Conservation (phyloP, 2,329 filamentous ascomycete genomes). For the Fusarium annulatum region DNA sequence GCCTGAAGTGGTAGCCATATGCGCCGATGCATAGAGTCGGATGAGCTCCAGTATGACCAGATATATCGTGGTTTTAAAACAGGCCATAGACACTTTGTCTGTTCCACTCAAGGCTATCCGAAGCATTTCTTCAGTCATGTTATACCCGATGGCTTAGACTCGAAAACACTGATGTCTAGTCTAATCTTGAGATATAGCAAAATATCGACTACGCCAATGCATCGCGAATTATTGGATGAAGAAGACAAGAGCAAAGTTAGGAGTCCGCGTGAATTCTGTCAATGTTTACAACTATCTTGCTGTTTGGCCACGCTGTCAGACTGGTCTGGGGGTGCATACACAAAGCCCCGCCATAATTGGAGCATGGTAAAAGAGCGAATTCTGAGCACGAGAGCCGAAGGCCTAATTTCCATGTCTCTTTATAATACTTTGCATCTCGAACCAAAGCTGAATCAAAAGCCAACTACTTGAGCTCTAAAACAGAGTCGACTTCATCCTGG, state of each 20-base stretch:
- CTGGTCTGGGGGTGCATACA: not conserved
- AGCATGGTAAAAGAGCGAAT: too few species aligned
- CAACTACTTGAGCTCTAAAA: not conserved
- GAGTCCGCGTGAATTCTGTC: rapidly evolving
- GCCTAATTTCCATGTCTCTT: not conserved
- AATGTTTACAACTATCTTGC: too few species aligned
- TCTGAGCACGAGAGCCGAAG: not conserved
- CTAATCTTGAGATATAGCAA: rapidly evolving
- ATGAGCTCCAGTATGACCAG: not conserved
- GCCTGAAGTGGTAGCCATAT: not conserved
- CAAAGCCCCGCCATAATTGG: not conserved
- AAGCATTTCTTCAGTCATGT: too few species aligned
- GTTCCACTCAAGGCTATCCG: not conserved
- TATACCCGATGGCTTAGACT: not conserved
- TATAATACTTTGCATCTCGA: too few species aligned
- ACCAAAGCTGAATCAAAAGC: not conserved
- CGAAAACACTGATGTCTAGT: not conserved
- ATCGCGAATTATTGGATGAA: rapidly evolving
- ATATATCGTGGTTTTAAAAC: not conserved
- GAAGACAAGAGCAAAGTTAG: rapidly evolving
- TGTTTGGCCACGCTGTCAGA: not conserved
- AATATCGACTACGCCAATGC: too few species aligned
- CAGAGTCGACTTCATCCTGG: not conserved
- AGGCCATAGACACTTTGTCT: too few species aligned
- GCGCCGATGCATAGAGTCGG: not conserved